phyloP scores from a whole-genome alignment of 2,329 filamentous ascomycete species.

The Zasmidium angulare region DNA sequence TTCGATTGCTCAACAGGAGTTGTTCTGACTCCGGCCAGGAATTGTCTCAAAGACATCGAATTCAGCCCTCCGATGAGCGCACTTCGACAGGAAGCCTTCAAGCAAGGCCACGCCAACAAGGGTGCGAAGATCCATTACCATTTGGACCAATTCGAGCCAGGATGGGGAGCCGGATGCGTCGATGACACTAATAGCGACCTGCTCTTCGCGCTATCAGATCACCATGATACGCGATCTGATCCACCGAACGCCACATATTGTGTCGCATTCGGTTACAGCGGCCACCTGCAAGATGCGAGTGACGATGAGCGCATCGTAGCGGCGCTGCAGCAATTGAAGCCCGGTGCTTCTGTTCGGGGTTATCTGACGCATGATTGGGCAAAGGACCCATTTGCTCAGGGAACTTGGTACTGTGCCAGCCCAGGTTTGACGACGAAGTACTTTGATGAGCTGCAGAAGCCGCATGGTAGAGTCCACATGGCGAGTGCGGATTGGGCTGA shows the following conservation, averaged over 20 bases:
- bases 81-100: conserved; percentile 27
- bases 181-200: not conserved
- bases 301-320: not conserved
- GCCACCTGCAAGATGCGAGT: conserved; percentile 3
- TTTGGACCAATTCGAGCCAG: conserved; percentile 7
- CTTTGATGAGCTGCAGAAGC: conserved; percentile 28
- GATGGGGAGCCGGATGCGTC: not conserved
- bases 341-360: conserved; percentile 5
- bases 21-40: not conserved
- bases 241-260: conserved; percentile 5
- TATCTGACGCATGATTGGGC: conserved; percentile 31
- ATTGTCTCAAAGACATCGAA: conserved; percentile 20
- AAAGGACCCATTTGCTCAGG: conserved; percentile 32
- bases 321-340: not conserved
- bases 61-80: conserved; percentile 32
- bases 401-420: conserved; percentile 28
- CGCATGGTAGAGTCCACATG: conserved; percentile 32
- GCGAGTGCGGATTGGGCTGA: conserved; percentile 38
- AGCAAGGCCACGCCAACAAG: conserved; percentile 31
- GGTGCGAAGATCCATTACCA: conserved; percentile 31
- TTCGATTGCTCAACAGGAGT: no score
- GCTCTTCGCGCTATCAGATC: conserved; percentile 12
- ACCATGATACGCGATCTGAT: not conserved
- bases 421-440: conserved; percentile 20
- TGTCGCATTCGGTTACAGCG: conserved; percentile 12